A percentile compares a stretch with the other conserved stretches of the same genome.
Evolutionary conservation across 2,329 filamentous ascomycete species (phyloP).

Genomic region (Daldinia sp.): DNA sequence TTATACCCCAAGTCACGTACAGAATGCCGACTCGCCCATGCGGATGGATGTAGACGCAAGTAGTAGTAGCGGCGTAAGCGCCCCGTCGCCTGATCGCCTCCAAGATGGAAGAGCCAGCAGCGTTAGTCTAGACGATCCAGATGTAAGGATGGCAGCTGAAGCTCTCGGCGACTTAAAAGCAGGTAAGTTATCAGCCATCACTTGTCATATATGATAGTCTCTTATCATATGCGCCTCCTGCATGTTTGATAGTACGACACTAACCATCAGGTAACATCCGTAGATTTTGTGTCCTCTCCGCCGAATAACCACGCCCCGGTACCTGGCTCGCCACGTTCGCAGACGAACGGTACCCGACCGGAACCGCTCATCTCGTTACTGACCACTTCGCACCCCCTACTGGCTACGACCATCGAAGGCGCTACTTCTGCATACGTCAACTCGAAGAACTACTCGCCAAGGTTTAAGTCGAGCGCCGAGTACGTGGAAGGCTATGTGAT

Average conservation of each 20-base stretch:
- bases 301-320: slow-evolving; percentile 55
- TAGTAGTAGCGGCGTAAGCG: slow-evolving; percentile 49
- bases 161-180: slow-evolving; percentile 78
- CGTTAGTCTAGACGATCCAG: slow-evolving; percentile 70
- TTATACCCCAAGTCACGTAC: slow-evolving; percentile 55
- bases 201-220: slow-evolving; percentile 21
- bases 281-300: slow-evolving; percentile 74
- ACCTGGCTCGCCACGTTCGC: slow-evolving; percentile 51
- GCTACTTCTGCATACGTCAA: slow-evolving; percentile 86
- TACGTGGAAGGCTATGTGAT: slow-evolving; percentile 89
- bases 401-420: slow-evolving; percentile 84
- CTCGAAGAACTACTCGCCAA: slow-evolving; percentile 89
- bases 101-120: slow-evolving; percentile 57
- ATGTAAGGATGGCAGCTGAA: slow-evolving; percentile 76
- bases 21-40: slow-evolving; percentile 55
- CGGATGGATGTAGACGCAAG: slow-evolving; percentile 58
- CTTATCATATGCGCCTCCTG: slow-evolving; percentile 16
- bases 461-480: slow-evolving; percentile 88
- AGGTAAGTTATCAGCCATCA: slow-evolving; percentile 58
- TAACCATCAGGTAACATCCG: slow-evolving; percentile 17
- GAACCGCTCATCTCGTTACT: slow-evolving; percentile 88
- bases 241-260: slow-evolving; percentile 29
- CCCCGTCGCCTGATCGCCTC: slow-evolving; percentile 57
- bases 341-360: slow-evolving; percentile 59
- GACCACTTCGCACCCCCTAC: slow-evolving; percentile 85